Conservation (phyloP, 2,329 filamentous ascomycete genomes). For the Aspergillus melleus region DNA sequence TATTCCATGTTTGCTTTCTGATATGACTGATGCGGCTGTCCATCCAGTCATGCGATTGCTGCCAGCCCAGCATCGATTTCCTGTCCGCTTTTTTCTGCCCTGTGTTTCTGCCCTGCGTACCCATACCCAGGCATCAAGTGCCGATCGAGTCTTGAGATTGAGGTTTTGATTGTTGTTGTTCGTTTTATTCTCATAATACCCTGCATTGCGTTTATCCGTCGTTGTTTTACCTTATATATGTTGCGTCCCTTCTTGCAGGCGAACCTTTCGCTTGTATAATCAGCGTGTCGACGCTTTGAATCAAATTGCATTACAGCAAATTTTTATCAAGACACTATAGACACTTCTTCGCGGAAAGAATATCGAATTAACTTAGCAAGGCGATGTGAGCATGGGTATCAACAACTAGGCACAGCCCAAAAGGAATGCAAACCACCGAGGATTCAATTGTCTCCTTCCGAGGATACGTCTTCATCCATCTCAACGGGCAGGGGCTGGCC, state of each 20-base stretch:
- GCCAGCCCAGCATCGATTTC: background rate
- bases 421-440: background rate
- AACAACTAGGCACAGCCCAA: constrained; percentile 2
- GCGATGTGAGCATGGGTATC: constrained; percentile 10
- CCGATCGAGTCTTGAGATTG: constrained; percentile 9
- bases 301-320: background rate
- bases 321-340: background rate
- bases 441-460: constrained; percentile 12
- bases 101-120: constrained; percentile 8
- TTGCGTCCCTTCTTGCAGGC: background rate
- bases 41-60: background rate
- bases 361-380: constrained; percentile 1
- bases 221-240: background rate
- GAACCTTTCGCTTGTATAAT: background rate
- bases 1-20: background rate
- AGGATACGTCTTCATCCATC: constrained; percentile 20
- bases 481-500: constrained; percentile 16
- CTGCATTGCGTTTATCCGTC: constrained; percentile 13
- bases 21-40: background rate
- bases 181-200: constrained; percentile 15
- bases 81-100: background rate
- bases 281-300: background rate
- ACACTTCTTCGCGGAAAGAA: background rate
- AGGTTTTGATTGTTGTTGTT: constrained; percentile 6
- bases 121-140: constrained; percentile 19